phyloP scores from a whole-genome alignment of 2,329 filamentous ascomycete genomes.

The Hypoxylon sp. region DNA sequence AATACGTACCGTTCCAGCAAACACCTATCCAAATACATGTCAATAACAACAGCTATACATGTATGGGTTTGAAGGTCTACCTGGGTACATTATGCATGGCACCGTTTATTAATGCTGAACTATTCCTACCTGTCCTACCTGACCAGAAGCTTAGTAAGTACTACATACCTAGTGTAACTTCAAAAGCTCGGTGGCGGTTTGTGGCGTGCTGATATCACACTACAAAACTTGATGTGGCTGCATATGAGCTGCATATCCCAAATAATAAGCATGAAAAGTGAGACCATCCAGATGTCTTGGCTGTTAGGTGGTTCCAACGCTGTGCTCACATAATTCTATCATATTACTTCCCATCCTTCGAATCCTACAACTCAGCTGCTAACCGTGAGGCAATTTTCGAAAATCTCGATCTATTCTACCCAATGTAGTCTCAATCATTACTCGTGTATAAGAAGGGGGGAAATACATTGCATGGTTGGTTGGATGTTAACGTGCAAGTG shows the following conservation, averaged over 20 bases:
- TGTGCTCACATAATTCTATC: constrained; percentile 13
- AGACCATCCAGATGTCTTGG: background rate
- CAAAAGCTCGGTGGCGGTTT: constrained; percentile 7
- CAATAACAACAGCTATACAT: no score
- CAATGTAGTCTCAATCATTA: background rate
- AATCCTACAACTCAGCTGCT: background rate
- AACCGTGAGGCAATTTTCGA: constrained; percentile 6
- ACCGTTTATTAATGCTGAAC: background rate
- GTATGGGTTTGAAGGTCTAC: no score
- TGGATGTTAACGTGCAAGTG: background rate
- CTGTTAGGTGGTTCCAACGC: background rate
- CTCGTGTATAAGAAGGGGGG: constrained; percentile 10
- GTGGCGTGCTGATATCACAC: constrained; percentile 26
- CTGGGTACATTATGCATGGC: background rate
- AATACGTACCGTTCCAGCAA: background rate
- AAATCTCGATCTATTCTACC: constrained; percentile 18
- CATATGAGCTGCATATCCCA: constrained; percentile 31
- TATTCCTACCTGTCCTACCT: background rate
- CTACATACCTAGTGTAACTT: background rate
- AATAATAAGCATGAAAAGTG: constrained; percentile 8
- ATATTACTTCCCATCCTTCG: constrained; percentile 6
- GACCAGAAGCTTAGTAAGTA: background rate
- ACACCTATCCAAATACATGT: no score
- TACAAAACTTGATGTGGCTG: constrained; percentile 27
- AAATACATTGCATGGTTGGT: background rate